Base-by-base conservation (phyloP, 2,329 filamentous ascomycete species). In the Exophiala oligosperma region DNA sequence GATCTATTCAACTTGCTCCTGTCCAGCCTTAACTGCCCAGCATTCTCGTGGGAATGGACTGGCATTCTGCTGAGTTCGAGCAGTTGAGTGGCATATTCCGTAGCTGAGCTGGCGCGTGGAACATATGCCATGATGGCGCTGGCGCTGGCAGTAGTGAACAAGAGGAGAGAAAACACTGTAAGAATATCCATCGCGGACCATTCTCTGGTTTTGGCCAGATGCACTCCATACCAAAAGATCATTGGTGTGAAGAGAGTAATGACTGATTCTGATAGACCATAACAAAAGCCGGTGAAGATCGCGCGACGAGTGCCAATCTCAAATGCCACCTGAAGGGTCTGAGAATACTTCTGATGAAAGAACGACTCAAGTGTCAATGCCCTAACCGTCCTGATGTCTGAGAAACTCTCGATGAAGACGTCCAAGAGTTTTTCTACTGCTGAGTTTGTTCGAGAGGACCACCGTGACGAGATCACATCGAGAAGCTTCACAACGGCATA, bases 141-240 rank as follows among this genome's bases (percentile, higher is more conserved):
- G 1, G 89, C 84, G 9, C 88, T 90, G 9, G 87, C 85, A 56
- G 96, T 84, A 60, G 89, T 88, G 70, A 97, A 90, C n/a, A 96
- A 81, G 1, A 97, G 80, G 53, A 96, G 80, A 35, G 92, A 89
- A 66, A 94, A 86, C 0, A 94, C 89, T 60, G 88, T 84, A 28
- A 96, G 75, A 17, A 94, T 82, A 1, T 81, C 76, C 1, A 81
- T 77, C 0, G 88, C 81, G 0, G 77, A 78, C 64, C 76, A 73
- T 40, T 81, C 73, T 8, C 76, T 69, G 44, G 73, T 71, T 0
- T 80, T 78, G 4, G 90, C 80, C 9, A 96, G 78, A 0, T 82
- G 74, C 0, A 86, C 84, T 2, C 89, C 91, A 69, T 93, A 95
- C 75, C 88, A 96, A 70, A 96, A 94, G 8, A 96, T 83, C 2